Percentiles rank a stretch among this genome's conserved stretches.
Evolutionary conservation across 176 grass and related monocot genomes (phyloP).

Genomic region (Cymbopogon citratus): DNA sequence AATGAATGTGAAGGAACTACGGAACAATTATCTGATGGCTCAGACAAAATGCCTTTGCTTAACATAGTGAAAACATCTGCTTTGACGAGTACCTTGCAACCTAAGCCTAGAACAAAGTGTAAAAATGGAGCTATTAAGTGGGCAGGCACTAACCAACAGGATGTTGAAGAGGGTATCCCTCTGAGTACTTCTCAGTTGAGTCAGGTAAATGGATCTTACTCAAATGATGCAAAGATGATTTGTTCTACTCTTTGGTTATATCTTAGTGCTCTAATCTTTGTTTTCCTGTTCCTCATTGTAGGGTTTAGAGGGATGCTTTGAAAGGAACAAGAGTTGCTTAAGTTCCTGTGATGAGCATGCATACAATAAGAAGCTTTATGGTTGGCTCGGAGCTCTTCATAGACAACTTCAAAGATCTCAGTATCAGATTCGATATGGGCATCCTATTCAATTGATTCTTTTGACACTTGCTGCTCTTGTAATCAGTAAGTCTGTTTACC

Average conservation of each 20-base stretch:
- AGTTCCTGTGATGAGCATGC: slow-evolving; percentile 44
- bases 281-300: slow-evolving; percentile 5
- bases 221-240: slow-evolving; percentile 3
- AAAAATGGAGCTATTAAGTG: slow-evolving; percentile 62
- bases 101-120: slow-evolving; percentile 57
- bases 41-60: slow-evolving; percentile 37
- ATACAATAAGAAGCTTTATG: slow-evolving; percentile 71
- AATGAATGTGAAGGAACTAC: slow-evolving; percentile 52
- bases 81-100: slow-evolving; percentile 50
- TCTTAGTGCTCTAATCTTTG: slow-evolving; percentile 4
- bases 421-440: slow-evolving; percentile 67
- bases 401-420: slow-evolving; percentile 72
- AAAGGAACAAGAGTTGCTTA: slow-evolving; percentile 60
- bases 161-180: slow-evolving; percentile 46
- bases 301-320: slow-evolving; percentile 52
- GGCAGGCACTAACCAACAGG: slow-evolving; percentile 33
- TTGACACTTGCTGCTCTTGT: slow-evolving; percentile 32
- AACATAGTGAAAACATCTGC: slow-evolving; percentile 56
- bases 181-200: slow-evolving; percentile 46
- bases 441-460: slow-evolving; percentile 37
- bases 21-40: slow-evolving; percentile 47
- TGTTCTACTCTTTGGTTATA: background rate
- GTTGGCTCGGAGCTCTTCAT: slow-evolving; percentile 57
- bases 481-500: slow-evolving; percentile 38
- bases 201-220: slow-evolving; percentile 44